Conservation (phyloP, 2,329 filamentous ascomycete genomes). For the Colletotrichum noveboracense region DNA sequence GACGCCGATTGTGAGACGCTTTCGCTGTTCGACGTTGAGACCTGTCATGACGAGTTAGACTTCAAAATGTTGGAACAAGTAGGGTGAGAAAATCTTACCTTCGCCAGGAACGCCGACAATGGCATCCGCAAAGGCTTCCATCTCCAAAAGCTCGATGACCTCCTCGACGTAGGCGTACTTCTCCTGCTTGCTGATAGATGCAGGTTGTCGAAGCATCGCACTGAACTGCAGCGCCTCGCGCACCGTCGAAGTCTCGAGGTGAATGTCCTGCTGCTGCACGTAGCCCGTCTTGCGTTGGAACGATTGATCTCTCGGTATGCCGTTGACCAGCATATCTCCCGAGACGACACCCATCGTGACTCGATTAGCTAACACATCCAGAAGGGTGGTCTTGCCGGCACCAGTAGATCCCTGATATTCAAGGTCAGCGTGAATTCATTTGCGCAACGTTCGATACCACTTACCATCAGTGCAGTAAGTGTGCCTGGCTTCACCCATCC, state of each 20-base stretch:
- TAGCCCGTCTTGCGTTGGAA: constrained; percentile 74
- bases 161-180: constrained; percentile 32
- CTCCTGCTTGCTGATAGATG: constrained; percentile 45
- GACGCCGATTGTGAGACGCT: constrained; percentile 75
- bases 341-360: constrained; percentile 71
- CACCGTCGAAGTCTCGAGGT: constrained; percentile 39
- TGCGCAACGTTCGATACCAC: constrained; percentile 42
- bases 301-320: constrained; percentile 64
- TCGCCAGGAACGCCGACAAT: constrained; percentile 72
- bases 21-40: constrained; percentile 47
- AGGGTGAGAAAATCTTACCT: too few species aligned
- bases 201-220: constrained; percentile 70
- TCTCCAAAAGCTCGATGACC: constrained; percentile 35
- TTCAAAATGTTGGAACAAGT: too few species aligned
- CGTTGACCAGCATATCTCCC: constrained; percentile 74
- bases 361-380: constrained; percentile 67
- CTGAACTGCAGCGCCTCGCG: constrained; percentile 71
- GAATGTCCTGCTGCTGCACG: constrained; percentile 67
- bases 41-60: constrained; percentile 38
- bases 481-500: constrained; percentile 81
- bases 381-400: constrained; percentile 68
- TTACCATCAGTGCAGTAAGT: constrained; percentile 72
- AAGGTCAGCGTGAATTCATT: neutral
- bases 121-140: constrained; percentile 71
- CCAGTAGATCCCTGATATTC: constrained; percentile 61